These are phyloP conservation scores for Fomitopsis pulvina DNA, from an alignment of 768 basidiomycete species.

Conservation along the genomic window DNA sequence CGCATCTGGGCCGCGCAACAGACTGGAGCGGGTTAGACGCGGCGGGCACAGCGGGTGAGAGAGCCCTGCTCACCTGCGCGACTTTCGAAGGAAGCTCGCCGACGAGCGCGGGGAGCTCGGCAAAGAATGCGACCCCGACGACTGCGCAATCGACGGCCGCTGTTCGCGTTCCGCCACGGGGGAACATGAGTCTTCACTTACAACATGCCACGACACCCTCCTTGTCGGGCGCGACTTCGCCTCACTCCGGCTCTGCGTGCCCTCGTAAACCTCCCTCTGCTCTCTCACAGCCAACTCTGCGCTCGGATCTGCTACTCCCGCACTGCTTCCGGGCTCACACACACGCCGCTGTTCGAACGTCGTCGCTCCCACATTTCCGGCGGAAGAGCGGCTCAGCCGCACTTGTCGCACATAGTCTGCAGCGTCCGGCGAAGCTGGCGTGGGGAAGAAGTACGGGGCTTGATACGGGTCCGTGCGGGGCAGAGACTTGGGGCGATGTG, in stretches of 20 bases:
- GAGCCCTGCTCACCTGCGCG: not conserved
- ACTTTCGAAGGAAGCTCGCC: not conserved
- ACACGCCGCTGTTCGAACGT: not conserved
- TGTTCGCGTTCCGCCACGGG: too few species aligned
- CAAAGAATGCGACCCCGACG: not conserved
- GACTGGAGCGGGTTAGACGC: not conserved
- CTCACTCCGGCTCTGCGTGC: not conserved
- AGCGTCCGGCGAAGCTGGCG: constrained; percentile 35
- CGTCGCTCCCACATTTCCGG: not conserved
- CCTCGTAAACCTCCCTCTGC: not conserved
- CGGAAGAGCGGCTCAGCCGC: not conserved
- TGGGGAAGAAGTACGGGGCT: constrained; percentile 55
- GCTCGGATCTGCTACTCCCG: not conserved
- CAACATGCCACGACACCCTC: not conserved
- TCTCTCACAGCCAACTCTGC: not conserved
- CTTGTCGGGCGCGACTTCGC: not conserved
- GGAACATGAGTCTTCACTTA: not conserved
- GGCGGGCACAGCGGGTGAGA: not conserved
- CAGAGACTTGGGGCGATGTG: not conserved
- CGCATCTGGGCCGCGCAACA: not conserved
- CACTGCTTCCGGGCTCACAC: not conserved
- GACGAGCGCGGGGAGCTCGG: not conserved
- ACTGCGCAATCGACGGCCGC: not conserved
- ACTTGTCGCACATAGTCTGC: constrained; percentile 22
- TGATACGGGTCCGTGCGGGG: constrained; percentile 53